A percentile compares a stretch with the other conserved stretches of the same genome.
These are phyloP conservation scores for Coemansia sp. DNA, from an alignment of 192 early-diverging fungal genomes.

Conservation along the genomic window DNA sequence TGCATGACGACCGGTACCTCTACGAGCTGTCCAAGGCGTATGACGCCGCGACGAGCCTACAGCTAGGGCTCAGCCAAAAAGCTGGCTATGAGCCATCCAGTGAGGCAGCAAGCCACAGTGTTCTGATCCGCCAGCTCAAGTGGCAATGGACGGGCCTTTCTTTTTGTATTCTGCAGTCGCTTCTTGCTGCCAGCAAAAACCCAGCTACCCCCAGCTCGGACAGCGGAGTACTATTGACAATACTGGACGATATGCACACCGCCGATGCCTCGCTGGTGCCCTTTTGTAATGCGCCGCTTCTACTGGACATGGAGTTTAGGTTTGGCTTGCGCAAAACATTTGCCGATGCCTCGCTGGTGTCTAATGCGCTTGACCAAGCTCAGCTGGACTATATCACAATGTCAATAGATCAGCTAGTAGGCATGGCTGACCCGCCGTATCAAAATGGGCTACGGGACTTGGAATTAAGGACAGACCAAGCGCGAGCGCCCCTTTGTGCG, in stretches of 20 bases:
- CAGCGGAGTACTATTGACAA: constrained; percentile 47
- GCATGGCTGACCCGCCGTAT: constrained; percentile 54
- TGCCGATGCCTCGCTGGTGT: constrained; percentile 13
- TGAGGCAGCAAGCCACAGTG: constrained; percentile 1
- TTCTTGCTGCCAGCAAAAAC: constrained; percentile 33
- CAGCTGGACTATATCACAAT: constrained; percentile 63
- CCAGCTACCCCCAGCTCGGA: neutral
- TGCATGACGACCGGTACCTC: constrained; percentile 32
- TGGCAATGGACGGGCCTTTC: constrained; percentile 48
- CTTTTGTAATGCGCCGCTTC: constrained; percentile 72
- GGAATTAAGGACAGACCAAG: constrained; percentile 20
- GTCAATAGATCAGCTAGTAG: constrained; percentile 69
- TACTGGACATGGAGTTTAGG: constrained; percentile 81
- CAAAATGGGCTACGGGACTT: constrained; percentile 14
- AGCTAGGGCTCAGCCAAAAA: constrained; percentile 3
- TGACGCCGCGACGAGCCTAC: constrained; percentile 25
- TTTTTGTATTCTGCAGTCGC: constrained; percentile 6
- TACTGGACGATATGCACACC: constrained; percentile 65
- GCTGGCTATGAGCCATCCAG: neutral
- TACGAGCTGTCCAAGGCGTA: constrained; percentile 32
- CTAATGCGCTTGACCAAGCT: constrained; percentile 49
- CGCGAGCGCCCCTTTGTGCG: constrained; percentile 5
- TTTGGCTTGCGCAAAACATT: constrained; percentile 63
- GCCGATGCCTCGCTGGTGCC: constrained; percentile 56
- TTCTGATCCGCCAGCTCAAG: constrained; percentile 36